Evolutionary conservation across 371 early-diverging fungal species (phyloP).

Genomic region (Mucor irregularis): DNA sequence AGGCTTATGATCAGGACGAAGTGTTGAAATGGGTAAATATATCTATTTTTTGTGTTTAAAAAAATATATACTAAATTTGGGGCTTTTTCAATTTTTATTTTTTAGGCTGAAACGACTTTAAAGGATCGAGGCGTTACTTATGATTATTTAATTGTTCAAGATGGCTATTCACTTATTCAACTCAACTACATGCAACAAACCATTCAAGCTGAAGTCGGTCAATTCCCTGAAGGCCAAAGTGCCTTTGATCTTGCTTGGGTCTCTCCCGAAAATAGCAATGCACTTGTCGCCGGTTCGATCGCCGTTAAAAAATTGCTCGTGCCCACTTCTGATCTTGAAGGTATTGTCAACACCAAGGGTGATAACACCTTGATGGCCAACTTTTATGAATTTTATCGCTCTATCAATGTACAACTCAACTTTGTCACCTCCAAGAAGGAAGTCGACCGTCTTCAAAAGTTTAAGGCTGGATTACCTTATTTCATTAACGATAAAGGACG

Average conservation of each 20-base stretch:
- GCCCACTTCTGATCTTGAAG: conserved; percentile 2
- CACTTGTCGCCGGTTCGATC: conserved; percentile 24
- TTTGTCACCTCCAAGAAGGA: conserved; percentile 8
- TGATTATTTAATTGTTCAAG: conserved; percentile 45
- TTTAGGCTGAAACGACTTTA: conserved; percentile 14
- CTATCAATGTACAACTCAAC: conserved; percentile 18
- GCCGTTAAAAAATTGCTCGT: conserved; percentile 18
- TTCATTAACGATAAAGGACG: conserved; percentile 27
- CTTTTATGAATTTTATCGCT: conserved; percentile 32
- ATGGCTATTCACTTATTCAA: conserved; percentile 33
- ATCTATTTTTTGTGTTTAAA: not conserved
- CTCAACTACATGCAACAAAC: conserved; percentile 23
- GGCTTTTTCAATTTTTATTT: not conserved
- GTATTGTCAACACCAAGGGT: not conserved
- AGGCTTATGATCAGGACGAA: conserved; percentile 33
- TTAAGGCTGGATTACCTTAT: conserved; percentile 4
- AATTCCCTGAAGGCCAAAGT: conserved; percentile 5
- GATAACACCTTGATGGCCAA: conserved; percentile 23
- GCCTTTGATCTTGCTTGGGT: conserved; percentile 32
- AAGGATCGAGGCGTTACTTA: conserved; percentile 30
- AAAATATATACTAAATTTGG: not conserved
- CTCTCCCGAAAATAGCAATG: conserved; percentile 13
- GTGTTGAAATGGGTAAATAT: conserved; percentile 41
- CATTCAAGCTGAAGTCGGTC: conserved; percentile 11
- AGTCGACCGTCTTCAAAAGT: conserved; percentile 3